phyloP scores from a whole-genome alignment of 2,329 filamentous ascomycete species.

The Setomelanomma holmii region DNA sequence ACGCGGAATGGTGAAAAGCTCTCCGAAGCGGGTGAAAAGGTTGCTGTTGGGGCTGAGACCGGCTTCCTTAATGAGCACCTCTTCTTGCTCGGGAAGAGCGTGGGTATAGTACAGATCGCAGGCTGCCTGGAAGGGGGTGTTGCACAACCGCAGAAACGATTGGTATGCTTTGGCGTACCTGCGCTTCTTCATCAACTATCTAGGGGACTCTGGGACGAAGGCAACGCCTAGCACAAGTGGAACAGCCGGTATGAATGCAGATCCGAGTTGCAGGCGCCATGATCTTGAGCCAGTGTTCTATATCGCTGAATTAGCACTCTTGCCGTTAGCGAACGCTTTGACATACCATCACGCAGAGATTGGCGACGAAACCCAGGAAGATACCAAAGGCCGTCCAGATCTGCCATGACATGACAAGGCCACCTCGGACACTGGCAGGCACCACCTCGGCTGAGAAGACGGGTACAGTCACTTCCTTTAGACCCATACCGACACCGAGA shows the following conservation, averaged over 20 bases:
- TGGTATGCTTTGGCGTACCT: conserved; percentile 49
- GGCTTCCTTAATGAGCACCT: conserved; percentile 41
- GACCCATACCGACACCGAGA: conserved; percentile 53
- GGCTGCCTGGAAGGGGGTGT: conserved; percentile 50
- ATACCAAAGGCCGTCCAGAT: conserved; percentile 55
- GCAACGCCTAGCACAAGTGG: conserved; percentile 49
- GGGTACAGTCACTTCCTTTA: conserved; percentile 55
- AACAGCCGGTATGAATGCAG: conserved; percentile 49
- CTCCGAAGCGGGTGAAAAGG: conserved; percentile 54
- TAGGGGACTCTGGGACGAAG: conserved; percentile 48
- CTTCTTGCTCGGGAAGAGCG: conserved; percentile 45
- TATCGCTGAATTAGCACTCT: not conserved
- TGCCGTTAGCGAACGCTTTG: not conserved
- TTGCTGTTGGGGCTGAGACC: conserved; percentile 45
- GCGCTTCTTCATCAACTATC: conserved; percentile 53
- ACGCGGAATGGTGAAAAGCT: conserved; percentile 73
- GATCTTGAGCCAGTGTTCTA: conserved; percentile 45
- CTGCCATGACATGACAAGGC: conserved; percentile 57
- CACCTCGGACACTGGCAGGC: conserved; percentile 58
- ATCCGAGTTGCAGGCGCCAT: conserved; percentile 51
- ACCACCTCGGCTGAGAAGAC: conserved; percentile 57
- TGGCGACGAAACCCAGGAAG: conserved; percentile 53
- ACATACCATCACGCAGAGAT: conserved; percentile 47
- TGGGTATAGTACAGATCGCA: conserved; percentile 54
- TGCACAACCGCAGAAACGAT: conserved; percentile 49